A percentile compares a stretch with the other conserved stretches of the same genome.
Evolutionary conservation across 2,329 filamentous ascomycete genomes (phyloP).

Genomic region (Trichoderma sp.): DNA sequence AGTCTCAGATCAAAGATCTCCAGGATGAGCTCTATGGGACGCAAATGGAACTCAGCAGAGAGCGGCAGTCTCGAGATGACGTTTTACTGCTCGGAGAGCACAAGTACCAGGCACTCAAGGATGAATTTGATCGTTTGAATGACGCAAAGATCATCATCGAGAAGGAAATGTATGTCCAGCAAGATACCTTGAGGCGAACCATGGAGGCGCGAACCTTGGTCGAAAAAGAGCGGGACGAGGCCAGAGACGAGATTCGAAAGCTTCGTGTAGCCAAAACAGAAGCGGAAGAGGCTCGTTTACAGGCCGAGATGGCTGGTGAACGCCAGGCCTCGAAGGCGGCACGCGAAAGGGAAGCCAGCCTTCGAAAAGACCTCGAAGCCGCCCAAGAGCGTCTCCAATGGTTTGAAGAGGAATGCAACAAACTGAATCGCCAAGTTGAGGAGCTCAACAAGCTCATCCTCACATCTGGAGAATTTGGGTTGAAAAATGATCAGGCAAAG

Average conservation of each 20-base stretch:
- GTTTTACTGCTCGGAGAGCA: constrained; percentile 88
- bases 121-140: constrained; percentile 82
- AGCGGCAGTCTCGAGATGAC: constrained; percentile 90
- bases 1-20: constrained; percentile 81
- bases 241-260: constrained; percentile 78
- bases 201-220: constrained; percentile 76
- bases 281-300: constrained; percentile 79
- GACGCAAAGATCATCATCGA: constrained; percentile 97
- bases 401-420: constrained; percentile 74
- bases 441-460: constrained; percentile 82
- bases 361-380: constrained; percentile 76
- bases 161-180: constrained; percentile 94
- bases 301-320: constrained; percentile 78
- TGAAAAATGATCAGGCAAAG: constrained; percentile 90
- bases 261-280: constrained; percentile 80
- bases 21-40: constrained; percentile 81
- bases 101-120: constrained; percentile 76
- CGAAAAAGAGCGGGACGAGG: constrained; percentile 85
- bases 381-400: constrained; percentile 74
- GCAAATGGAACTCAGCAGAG: constrained; percentile 84
- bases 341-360: constrained; percentile 72
- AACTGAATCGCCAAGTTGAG: constrained; percentile 76
- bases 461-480: constrained; percentile 82
- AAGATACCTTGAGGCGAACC: constrained; percentile 83
- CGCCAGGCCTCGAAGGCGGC: constrained; percentile 74